A percentile compares a stretch with the other conserved stretches of the same genome.
These are phyloP conservation scores for Thelonectria olida DNA, from an alignment of 2,329 filamentous ascomycete species.

Conservation along the genomic window DNA sequence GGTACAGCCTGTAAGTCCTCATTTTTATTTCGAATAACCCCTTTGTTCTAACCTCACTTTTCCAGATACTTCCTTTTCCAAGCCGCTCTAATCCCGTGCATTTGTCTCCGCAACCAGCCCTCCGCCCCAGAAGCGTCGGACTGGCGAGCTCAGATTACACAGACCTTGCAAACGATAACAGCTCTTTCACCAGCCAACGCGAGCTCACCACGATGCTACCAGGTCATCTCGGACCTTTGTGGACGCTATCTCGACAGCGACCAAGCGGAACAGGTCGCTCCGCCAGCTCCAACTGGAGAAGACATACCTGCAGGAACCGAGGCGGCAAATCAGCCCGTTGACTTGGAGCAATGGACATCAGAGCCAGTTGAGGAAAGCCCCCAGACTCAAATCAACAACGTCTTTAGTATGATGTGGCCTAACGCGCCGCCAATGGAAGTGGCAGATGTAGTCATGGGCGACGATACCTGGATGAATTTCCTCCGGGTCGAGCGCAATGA, in stretches of 20 bases:
- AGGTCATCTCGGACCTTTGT: constrained; percentile 53
- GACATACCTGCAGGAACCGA: not conserved
- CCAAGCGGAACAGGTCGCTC: constrained; percentile 6
- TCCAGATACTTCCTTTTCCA: constrained; percentile 59
- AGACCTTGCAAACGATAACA: constrained; percentile 48
- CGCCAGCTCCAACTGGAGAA: not conserved
- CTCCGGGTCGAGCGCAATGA: constrained; percentile 33
- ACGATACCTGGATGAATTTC: constrained; percentile 51
- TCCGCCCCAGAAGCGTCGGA: constrained; percentile 45
- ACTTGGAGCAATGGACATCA: constrained; percentile 4
- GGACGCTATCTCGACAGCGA: constrained; percentile 45
- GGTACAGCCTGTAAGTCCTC: constrained; percentile 50
- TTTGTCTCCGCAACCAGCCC: constrained; percentile 56
- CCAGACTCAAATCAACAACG: constrained; percentile 53
- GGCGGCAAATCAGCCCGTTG: not conserved
- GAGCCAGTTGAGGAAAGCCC: constrained; percentile 49
- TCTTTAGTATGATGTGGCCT: constrained; percentile 58
- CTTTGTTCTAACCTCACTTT: not conserved
- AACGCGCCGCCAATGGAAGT: constrained; percentile 49
- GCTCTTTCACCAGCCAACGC: constrained; percentile 50
- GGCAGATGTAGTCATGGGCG: constrained; percentile 49
- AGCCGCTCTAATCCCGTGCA: constrained; percentile 57
- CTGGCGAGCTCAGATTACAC: constrained; percentile 53
- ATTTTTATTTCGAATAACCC: too few species aligned
- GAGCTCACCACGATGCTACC: constrained; percentile 52